Evolutionary conservation across 495 filamentous ascomycete genomes (phyloP), one percentile per base, ranked within the genome.

Genomic region (Polyplosphaeria fusca): DNA sequence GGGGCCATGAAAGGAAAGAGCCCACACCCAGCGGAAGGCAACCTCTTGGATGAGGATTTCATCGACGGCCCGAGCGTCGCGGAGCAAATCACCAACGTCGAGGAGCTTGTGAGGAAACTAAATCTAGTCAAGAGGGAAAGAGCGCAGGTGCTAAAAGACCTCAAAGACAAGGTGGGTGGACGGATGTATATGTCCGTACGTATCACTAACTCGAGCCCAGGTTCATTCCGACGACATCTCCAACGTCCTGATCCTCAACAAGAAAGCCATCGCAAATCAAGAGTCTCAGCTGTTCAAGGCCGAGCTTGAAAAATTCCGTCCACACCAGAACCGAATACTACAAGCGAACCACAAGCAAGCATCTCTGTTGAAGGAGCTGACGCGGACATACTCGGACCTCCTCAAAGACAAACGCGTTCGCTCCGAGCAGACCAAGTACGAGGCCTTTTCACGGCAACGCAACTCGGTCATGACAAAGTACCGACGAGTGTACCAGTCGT

Each of bases 211-310:
- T 27, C 38, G 16, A 26, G 23, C 38, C 28, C 53, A 98, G 92
- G 86, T 92, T 43, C 93, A 93, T 72, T 87, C 84, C 64, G 94
- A 98, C 64, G 94, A 98, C 66, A 97, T 97, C 59, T 96, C 92
- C 12, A 91, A 94, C 65, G 90, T 97, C 22, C 74, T 97, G 61
- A 97, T 98, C 43, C 77, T 98, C 32, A 98, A 98, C 77, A 96
- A 96, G 67, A 96, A 96, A 67, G 84, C 89, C 1, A 89, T 96
- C 58, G 77, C 88, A 27, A 89, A 86, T 67, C 90, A 89, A 65
- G 93, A 97, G 67, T 86, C 76, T 25, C 87, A 92, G 65, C 81
- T 97, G 12, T 98, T 98, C 70, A 86, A 95, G 61, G 82, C 86
- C 3, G 91, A 98, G 71, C 80, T 98, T 9, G 94, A 96, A 70